Conservation (phyloP, 1,139 yeast genomes). For the Debaryomycetaceae sp. region DNA sequence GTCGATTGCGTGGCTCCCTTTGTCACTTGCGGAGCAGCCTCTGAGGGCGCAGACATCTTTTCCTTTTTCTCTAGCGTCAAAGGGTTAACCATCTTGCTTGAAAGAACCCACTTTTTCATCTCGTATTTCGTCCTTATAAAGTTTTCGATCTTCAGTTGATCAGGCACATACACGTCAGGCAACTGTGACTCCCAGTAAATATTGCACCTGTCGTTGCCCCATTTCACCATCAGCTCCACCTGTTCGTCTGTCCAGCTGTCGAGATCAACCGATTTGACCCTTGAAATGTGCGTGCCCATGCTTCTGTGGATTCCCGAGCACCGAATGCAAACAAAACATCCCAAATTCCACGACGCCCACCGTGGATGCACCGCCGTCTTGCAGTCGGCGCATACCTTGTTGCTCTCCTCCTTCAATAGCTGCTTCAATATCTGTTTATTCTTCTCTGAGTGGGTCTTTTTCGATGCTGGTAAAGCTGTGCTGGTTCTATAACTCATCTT, state of each 20-base stretch:
- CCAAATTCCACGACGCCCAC: constrained; percentile 97
- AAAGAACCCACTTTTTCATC: constrained; percentile 74
- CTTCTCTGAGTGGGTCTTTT: constrained; percentile 44
- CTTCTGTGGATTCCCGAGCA: constrained; percentile 96
- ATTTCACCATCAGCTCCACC: constrained; percentile 71
- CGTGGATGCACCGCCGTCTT: constrained; percentile 86
- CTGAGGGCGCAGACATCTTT: background rate
- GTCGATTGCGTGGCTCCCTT: background rate
- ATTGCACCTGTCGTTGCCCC: constrained; percentile 86
- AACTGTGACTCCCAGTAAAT: constrained; percentile 77
- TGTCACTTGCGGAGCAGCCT: background rate
- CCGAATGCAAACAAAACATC: constrained; percentile 83
- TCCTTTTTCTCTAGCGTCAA: constrained; percentile 18
- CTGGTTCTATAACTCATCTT: constrained; percentile 15
- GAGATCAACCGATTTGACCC: constrained; percentile 86
- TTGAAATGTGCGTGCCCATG: constrained; percentile 90
- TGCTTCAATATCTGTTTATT: constrained; percentile 71
- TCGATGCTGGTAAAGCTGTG: constrained; percentile 38
- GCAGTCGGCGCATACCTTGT: constrained; percentile 87
- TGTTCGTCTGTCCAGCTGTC: constrained; percentile 98
- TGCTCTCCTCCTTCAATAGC: constrained; percentile 69
- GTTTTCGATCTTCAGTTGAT: constrained; percentile 80
- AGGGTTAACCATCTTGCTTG: constrained; percentile 57
- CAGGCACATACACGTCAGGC: constrained; percentile 71
- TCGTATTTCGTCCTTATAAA: constrained; percentile 92